Evolutionary conservation across 805 yeast species (phyloP), one percentile per base, ranked within the genome.

Genomic region (Saturnispora quitensis): DNA sequence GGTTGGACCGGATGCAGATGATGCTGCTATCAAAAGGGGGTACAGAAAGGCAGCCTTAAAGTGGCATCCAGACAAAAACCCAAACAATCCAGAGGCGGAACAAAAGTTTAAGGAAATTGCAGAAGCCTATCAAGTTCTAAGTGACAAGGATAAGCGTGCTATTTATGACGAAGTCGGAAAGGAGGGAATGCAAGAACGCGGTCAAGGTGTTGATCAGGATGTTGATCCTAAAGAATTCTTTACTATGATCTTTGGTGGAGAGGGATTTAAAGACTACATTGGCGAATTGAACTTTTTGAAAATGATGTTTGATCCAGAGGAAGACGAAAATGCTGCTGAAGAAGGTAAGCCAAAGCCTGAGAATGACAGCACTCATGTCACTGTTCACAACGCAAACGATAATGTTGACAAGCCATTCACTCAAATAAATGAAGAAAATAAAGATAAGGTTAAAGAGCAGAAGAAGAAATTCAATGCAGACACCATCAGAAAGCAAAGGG

Each of bases 211-310:
- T 1, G 50, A 50, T 8, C 73, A 72, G 48, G 86, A 82, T 55
- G 89, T 81, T 58, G 91, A 85, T 64, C 86, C 91, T 2, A 73
- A 78, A 42, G 89, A 83, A 61, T 81, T 82, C 59, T 84, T 83
- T 63, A 73, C 83, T 4, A 75, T 75, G 70, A 82, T 84, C 53
- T 83, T 89, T 67, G 97, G 97, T 44, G 97, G 97, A 47, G 95
- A 86, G 52, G 95, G 93, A 2, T 89, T 90, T 67, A 77, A 73
- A 34, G 82, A 84, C 47, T 84, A 89, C 75, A 87, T 91, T 60
- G 99, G 99, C 5, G 96, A 93, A 64, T 70, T 89, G 55, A 78
- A 89, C 28, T 73, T 90, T 64, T 67, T 93, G 62, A 81, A 80
- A 60, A 95, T 89, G 59, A 69, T 93, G 63, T 77, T 84, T 58